Base-by-base conservation (phyloP, 108 stramenopile species). In the Fragilaria radians region DNA sequence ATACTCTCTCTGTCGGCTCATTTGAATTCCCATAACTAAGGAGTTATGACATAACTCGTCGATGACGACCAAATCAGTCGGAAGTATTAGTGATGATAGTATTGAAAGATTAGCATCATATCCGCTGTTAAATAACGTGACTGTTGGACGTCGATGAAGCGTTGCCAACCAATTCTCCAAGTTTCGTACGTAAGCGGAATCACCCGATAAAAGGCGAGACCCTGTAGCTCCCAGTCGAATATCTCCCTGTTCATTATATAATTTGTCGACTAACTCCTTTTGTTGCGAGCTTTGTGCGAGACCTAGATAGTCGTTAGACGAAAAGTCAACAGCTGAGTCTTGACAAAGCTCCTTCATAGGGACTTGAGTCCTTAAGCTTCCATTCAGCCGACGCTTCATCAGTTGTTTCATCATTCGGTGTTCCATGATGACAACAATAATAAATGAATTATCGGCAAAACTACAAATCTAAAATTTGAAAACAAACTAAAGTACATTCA, bases 71-170 rank as follows among this genome's bases (percentile, higher is more conserved):
- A 71, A 65, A 63, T 78, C 70, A 62, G 59, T 17, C 23, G 56
- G 59, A 32, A 63, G 73, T 14, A 93, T 85, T 18, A 98, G 58
- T 54, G 68, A 75, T 5, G 86, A 88, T 58, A 97, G 46, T 4
- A 96, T 74, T 4, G 95, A 80, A 65, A 96, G 57, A 72, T 98
- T 98, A n/a, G 95, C 93, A 72, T 95, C 97, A 62, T 98, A 98
- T 30, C 97, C 97, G 19, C 91, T 89, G 68, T 97, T 97, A 67
- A 88, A 96, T 7, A 97, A 51, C 25, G 97, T 71, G 14, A 93
- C 94, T 2, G 89, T 59, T 30, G 79, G 79, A 19, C 94, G 74
- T 19, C 71, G 61, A 65, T 96, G 93, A 36, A 86, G 74, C 27
- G 27, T 49, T 17, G 91, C 89, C 47, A 95, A 66, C 26, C 62